A percentile compares a stretch with the other conserved stretches of the same genome.
These are phyloP conservation scores for Mycena latifolia DNA, from an alignment of 768 basidiomycete species.

Conservation along the genomic window DNA sequence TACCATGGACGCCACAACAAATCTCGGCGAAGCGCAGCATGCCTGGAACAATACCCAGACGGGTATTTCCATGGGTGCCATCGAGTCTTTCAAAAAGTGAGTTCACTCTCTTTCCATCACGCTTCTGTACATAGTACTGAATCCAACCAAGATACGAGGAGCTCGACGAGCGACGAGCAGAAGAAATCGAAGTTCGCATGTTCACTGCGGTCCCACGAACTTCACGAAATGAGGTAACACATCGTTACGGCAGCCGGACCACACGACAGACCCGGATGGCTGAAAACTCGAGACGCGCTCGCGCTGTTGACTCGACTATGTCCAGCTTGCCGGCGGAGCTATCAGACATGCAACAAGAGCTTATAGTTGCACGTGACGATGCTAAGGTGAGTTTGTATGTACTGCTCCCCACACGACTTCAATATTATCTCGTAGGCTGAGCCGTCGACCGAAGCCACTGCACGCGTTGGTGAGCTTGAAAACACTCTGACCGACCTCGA, in stretches of 20 bases:
- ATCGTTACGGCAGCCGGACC: background rate
- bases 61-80: background rate
- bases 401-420: background rate
- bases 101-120: background rate
- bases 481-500: background rate
- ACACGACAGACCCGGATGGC: background rate
- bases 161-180: conserved; percentile 1
- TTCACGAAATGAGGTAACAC: background rate
- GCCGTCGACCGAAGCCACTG: background rate
- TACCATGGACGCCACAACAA: background rate
- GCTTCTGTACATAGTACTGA: background rate
- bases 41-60: background rate
- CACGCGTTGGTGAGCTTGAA: conserved; percentile 1
- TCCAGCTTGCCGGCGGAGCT: conserved; percentile 7
- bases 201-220: conserved; percentile 6
- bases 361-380: background rate
- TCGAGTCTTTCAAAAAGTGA: background rate
- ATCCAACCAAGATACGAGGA: background rate
- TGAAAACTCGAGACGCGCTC: background rate
- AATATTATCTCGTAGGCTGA: background rate
- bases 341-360: background rate
- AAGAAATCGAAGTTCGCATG: background rate
- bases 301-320: conserved; percentile 1
- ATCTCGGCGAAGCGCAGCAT: background rate
- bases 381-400: conserved; percentile 6